phyloP scores from a whole-genome alignment of 345 rosid genomes.

The Eucalyptus pauciflora region DNA sequence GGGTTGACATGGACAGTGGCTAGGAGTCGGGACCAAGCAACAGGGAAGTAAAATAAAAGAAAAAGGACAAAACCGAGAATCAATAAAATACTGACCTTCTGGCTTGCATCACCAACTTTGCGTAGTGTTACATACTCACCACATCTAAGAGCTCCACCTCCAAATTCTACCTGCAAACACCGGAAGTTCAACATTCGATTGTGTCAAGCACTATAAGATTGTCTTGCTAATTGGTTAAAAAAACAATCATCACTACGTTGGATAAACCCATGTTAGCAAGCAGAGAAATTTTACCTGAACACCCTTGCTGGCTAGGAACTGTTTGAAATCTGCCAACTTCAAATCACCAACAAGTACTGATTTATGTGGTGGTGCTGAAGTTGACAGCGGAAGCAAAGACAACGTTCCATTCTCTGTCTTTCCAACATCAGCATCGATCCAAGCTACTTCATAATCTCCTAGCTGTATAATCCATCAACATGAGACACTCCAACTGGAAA shows the following conservation, averaged over 20 bases:
- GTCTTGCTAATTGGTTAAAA: background rate
- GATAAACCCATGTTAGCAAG: background rate
- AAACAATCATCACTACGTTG: background rate
- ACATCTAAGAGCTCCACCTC: slow-evolving; percentile 85
- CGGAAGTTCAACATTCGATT: background rate
- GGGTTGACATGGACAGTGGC: background rate
- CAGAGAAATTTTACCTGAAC: slow-evolving; percentile 42
- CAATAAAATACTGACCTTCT: slow-evolving; percentile 39
- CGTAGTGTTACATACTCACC: slow-evolving; percentile 87
- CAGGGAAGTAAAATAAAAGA: background rate
- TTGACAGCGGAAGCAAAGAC: slow-evolving; percentile 57
- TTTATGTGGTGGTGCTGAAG: slow-evolving; percentile 59
- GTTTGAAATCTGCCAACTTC: slow-evolving; percentile 90
- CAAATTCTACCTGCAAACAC: slow-evolving; percentile 68
- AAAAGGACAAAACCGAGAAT: background rate
- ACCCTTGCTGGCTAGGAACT: slow-evolving; percentile 83
- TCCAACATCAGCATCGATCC: slow-evolving; percentile 87
- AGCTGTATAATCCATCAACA: slow-evolving; percentile 22
- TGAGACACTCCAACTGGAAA: background rate
- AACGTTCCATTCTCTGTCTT: slow-evolving; percentile 60
- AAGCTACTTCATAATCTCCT: slow-evolving; percentile 91
- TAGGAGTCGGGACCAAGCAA: background rate
- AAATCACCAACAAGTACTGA: slow-evolving; percentile 89
- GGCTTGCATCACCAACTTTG: slow-evolving; percentile 64
- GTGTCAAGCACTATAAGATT: background rate